phyloP scores from a whole-genome alignment of 2,329 filamentous ascomycete genomes.

The Microsporum canis region DNA sequence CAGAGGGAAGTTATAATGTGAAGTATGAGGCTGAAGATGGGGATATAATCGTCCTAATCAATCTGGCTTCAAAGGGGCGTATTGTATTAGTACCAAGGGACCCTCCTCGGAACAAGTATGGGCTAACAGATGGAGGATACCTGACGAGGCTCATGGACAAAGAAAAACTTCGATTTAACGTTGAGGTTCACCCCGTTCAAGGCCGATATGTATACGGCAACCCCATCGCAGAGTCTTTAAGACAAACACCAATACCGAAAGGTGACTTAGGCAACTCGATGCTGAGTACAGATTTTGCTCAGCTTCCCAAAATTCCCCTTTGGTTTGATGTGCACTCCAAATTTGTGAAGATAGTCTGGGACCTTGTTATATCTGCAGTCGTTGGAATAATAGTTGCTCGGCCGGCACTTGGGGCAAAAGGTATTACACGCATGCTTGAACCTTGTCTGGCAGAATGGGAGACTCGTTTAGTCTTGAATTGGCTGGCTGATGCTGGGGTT shows the following conservation, averaged over 20 bases:
- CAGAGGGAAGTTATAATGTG: constrained; percentile 22
- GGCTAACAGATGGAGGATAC: constrained; percentile 38
- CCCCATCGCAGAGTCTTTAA: constrained; percentile 20
- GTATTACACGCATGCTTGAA: constrained; percentile 29
- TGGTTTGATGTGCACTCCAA: constrained; percentile 41
- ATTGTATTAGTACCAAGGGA: constrained; percentile 29
- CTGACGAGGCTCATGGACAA: constrained; percentile 38
- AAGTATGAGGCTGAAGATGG: constrained; percentile 33
- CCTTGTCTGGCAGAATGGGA: constrained; percentile 35
- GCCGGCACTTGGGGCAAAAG: constrained; percentile 28
- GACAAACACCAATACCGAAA: constrained; percentile 20
- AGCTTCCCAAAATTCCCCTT: constrained; percentile 30
- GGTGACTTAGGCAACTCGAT: constrained; percentile 12
- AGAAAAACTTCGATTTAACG: constrained; percentile 30
- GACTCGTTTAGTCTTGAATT: constrained; percentile 30
- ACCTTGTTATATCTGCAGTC: constrained; percentile 31
- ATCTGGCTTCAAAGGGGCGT: constrained; percentile 29
- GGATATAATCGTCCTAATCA: constrained; percentile 34
- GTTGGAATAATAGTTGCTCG: constrained; percentile 33
- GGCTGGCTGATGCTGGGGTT: constrained; percentile 26
- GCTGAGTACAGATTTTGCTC: background rate
- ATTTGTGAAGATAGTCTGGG: constrained; percentile 31
- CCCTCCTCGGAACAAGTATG: constrained; percentile 35
- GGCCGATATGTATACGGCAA: constrained; percentile 32
- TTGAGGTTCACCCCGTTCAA: constrained; percentile 29